Evolutionary conservation across 371 early-diverging fungal genomes (phyloP).

Genomic region (Rhizomucor pusillus): DNA sequence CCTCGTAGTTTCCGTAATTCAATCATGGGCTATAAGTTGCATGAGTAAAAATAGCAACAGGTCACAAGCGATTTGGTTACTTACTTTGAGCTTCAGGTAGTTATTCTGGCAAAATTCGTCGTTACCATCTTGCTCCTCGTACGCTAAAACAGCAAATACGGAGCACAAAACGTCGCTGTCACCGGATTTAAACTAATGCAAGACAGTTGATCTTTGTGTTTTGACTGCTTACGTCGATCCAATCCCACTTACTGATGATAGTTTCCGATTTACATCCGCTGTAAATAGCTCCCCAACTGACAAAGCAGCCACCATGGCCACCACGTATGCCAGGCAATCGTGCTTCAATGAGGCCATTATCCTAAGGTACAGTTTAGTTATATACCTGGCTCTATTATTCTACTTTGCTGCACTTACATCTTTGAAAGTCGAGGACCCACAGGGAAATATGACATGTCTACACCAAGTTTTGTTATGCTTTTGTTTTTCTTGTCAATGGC

Average conservation of each 20-base stretch:
- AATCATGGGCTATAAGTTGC: constrained; percentile 69
- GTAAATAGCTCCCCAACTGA: constrained; percentile 91
- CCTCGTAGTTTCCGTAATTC: constrained; percentile 87
- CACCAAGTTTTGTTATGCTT: constrained; percentile 87
- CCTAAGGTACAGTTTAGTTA: neutral
- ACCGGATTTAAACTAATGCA: constrained; percentile 8
- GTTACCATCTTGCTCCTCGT: constrained; percentile 76
- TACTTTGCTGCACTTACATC: constrained; percentile 57
- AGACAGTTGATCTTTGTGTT: neutral
- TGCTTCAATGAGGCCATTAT: constrained; percentile 35
- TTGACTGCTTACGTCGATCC: neutral
- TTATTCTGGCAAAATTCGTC: constrained; percentile 75
- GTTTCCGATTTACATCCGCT: too few species aligned
- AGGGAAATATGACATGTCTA: constrained; percentile 90
- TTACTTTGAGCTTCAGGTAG: constrained; percentile 79
- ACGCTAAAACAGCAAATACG: constrained; percentile 86
- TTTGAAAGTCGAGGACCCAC: constrained; percentile 92
- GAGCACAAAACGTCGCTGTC: constrained; percentile 83
- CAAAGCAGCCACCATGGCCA: constrained; percentile 87
- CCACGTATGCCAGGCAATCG: constrained; percentile 79
- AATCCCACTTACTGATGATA: too few species aligned
- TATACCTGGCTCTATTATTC: neutral
- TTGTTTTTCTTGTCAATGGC: constrained; percentile 65
- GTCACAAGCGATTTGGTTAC: neutral
- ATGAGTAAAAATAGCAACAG: neutral